Evolutionary conservation across 2,329 filamentous ascomycete genomes (phyloP), one percentile per base, ranked within the genome.

Genomic region (Nemania sp.): DNA sequence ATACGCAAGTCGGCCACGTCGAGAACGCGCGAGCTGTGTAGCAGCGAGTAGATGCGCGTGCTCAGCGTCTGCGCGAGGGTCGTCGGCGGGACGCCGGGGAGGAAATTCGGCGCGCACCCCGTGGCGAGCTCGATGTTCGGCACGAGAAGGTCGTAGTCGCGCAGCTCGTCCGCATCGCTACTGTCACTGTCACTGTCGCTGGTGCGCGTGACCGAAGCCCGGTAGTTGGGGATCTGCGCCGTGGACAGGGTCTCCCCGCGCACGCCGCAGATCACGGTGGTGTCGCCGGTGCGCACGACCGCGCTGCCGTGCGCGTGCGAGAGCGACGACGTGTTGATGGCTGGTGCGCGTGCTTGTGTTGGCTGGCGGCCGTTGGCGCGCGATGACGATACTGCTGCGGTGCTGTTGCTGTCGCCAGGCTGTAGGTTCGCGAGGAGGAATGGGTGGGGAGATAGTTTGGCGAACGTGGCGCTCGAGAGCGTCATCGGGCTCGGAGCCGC

Each of bases 91-190:
- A 87, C 88, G 40, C 92, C 91, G 0, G 94, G 91, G 15, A 96
- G 79, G 64, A 93, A 91, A 19, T 88, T 82, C 2, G 93, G 92
- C 6, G 91, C 89, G 68, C 89, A 95, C 30, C 94, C 94, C 1
- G 94, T 99, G 28, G 88, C 88, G 26, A 99, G 77, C 68, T 97
- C 94, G 50, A 99, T 83, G 68, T 99, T 99, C 2, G 94, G 93
- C 2, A 99, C 92, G 2, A 99, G 76, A 12, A 99, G 76, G 65
- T 90, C 86, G 67, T 84, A 81, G 52, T 84, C 81, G 55, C 75
- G 76, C 49, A 84, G 73, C 70, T 83, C 84, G 59, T 63, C 67
- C 62, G 63, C 66, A 64, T 61, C 70, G n/a, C n/a, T n/a, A n/a
- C n/a, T 64, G 61, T 62, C 45, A 59, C 60, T 60, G 69, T 33